Base-by-base conservation (phyloP, 345 rosid species). In the Theobroma cacao region DNA sequence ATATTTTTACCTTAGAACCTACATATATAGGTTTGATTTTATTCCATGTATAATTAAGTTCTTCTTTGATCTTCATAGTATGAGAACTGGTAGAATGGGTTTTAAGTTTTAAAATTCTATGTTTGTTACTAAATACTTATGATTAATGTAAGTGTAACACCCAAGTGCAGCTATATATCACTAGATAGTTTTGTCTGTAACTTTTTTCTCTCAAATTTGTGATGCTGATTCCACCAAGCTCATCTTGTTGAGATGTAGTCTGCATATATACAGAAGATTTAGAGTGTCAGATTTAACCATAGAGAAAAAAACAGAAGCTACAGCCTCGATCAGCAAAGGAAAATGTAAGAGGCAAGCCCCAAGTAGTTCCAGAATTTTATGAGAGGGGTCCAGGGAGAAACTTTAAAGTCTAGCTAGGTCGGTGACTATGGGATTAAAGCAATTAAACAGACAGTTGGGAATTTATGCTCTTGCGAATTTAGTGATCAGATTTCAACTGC, bases 361-460 rank as follows among this genome's bases (percentile, higher is more conserved):
- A 33, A 40, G 28, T 69, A 40, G 28, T 52, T 38, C 74, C 41
- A 20, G 36, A 63, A 5, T 60, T 22, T 22, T 47, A 17, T 17
- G 22, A 61, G 18, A 64, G 30, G 45, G 53, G 15, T 28, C 1
- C 10, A 38, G 40, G 40, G 7, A 4, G 40, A 45, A 63, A 30
- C 6, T 8, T 74, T 73, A 14, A 68, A 55, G 30, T 55, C 9
- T 59, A 60, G 74, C 14, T 38, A 74, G 74, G 75, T 71, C 4
- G 79, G 81, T 80, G 81, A 79, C n/a, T 65, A 78, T 77, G 74
- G 65, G 79, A 34, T 47, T 62, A 34, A 79, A 74, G 55, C 75
- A 63, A 74, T n/a, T 81, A 20, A 79, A 47, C 55, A 53, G 79
- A 75, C 80, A 36, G 80, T 77, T 75, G 78, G 83, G 48, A 52